Evolutionary conservation across 306 rosid genomes (phyloP).

Genomic region (Parietaria judaica): DNA sequence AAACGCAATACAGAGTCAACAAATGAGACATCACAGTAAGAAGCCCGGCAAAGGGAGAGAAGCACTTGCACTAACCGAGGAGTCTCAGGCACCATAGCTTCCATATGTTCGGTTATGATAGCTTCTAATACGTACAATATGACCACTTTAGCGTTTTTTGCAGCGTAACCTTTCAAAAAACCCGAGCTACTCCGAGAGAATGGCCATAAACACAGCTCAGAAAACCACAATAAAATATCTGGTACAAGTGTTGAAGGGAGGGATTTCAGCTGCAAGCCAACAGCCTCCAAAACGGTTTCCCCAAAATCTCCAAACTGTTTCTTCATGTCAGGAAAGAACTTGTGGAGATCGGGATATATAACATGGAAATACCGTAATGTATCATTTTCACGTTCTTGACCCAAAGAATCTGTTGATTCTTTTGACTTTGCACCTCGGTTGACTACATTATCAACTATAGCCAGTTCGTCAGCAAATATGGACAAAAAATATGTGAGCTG

Average conservation of each 20-base stretch:
- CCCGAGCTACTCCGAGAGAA: conserved; percentile 38
- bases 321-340: conserved; percentile 76
- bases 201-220: conserved; percentile 77
- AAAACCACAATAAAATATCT: conserved; percentile 84
- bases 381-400: conserved; percentile 29
- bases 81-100: conserved; percentile 82
- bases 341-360: conserved; percentile 67
- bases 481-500: conserved; percentile 62
- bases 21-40: conserved; percentile 86
- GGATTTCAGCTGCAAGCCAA: conserved; percentile 79
- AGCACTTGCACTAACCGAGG: conserved; percentile 78
- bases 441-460: conserved; percentile 60
- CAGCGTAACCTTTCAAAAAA: conserved; percentile 60
- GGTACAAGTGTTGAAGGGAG: conserved; percentile 66
- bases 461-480: conserved; percentile 79
- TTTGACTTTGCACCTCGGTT: conserved; percentile 37
- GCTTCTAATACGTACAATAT: conserved; percentile 76
- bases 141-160: conserved; percentile 82
- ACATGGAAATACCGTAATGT: conserved; percentile 65
- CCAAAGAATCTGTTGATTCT: conserved; percentile 26
- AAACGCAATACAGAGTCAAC: conserved; percentile 61
- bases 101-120: conserved; percentile 81
- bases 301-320: conserved; percentile 70
- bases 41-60: conserved; percentile 60
- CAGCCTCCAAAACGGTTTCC: conserved; percentile 81